Percentiles rank a stretch among this genome's conserved stretches.
Conservation (phyloP, 805 yeast species). For the Ogataea naganishii region DNA sequence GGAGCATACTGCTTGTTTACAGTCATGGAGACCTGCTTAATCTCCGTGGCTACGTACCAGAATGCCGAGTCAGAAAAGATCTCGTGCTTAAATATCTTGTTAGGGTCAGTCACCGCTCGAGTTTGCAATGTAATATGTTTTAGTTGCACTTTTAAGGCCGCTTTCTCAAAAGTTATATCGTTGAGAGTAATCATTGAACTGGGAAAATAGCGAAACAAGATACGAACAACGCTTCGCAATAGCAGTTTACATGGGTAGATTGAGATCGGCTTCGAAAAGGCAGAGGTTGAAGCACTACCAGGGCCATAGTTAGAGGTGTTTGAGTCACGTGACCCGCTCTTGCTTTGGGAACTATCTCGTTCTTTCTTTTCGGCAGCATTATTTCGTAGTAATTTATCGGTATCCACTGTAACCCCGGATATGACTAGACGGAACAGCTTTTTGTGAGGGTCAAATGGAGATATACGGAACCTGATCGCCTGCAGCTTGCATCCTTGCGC, state of each 20-base stretch:
- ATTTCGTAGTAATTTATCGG: too few species aligned
- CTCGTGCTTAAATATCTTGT: slow-evolving; percentile 1
- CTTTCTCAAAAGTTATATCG: slow-evolving; percentile 6
- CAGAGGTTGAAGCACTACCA: too few species aligned
- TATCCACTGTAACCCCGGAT: slow-evolving; percentile 4
- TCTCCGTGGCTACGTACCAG: slow-evolving; percentile 4
- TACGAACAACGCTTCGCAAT: slow-evolving; percentile 6
- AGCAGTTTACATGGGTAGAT: slow-evolving; percentile 9
- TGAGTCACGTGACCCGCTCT: too few species aligned
- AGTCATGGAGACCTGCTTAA: slow-evolving; percentile 3
- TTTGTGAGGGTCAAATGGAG: slow-evolving; percentile 6
- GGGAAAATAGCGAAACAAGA: slow-evolving; percentile 13
- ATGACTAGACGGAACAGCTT: slow-evolving; percentile 8
- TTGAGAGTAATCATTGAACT: slow-evolving; percentile 11
- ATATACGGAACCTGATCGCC: slow-evolving; percentile 6
- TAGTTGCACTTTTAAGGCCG: too few species aligned
- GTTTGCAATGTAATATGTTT: slow-evolving; percentile 2
- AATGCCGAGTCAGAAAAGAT: background rate
- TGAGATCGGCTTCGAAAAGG: slow-evolving; percentile 7
- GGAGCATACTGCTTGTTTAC: slow-evolving; percentile 1
- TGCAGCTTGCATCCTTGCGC: too few species aligned
- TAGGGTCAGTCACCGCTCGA: slow-evolving; percentile 4
- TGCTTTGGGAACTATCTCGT: too few species aligned
- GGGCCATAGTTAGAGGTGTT: too few species aligned
- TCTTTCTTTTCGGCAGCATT: too few species aligned